Evolutionary conservation across 1,284 basidiomycete species (phyloP), one percentile per base, ranked within the genome.

Genomic region (Apiotrichum mycotoxinovorans): DNA sequence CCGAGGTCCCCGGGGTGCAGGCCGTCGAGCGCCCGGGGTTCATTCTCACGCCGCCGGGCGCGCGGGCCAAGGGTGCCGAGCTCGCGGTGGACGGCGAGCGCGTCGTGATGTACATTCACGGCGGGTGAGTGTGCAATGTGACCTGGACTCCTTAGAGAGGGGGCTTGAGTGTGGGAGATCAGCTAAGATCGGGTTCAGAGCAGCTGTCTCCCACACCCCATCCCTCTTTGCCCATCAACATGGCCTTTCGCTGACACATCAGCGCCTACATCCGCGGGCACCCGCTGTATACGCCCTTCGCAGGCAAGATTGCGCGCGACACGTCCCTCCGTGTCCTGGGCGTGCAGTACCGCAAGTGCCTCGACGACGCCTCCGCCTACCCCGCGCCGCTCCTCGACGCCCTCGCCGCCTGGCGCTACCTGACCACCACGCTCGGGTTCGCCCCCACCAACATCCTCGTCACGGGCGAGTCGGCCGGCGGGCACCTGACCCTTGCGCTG

Each of bases 381-480:
- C 84, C 85, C 1, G 75, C 83, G 0, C 83, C 83, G 33, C 74
- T 86, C 2, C 64, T 85, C 10, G 84, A 86, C 61, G 81, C 80
- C 0, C 70, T 85, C 8, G 80, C 84, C 0, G 84, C 80, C 0
- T 86, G 85, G 66, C 71, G 78, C 46, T 83, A 85, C 65, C 80
- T 85, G 22, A 78, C 84, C 41, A 60, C 75, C 40, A 70, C 64
- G 3, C 57, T 80, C 2, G 57, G 60, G 17, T 80, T 82, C 65
- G 68, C 70, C 0, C 74, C 82, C 1, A 76, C 76, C 57, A 82
- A 83, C 63, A 81, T 87, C 51, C 71, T 84, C 44, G 67, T 88
- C 35, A 79, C 83, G 9, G 86, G 86, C 34, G 85, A 87, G 63
- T 83, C 82, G 51, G 85, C 86, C 0, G 86, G 86, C 3, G 86